Evolutionary conservation across 1,139 yeast genomes (phyloP).

Genomic region (Taphrina wiesneri): DNA sequence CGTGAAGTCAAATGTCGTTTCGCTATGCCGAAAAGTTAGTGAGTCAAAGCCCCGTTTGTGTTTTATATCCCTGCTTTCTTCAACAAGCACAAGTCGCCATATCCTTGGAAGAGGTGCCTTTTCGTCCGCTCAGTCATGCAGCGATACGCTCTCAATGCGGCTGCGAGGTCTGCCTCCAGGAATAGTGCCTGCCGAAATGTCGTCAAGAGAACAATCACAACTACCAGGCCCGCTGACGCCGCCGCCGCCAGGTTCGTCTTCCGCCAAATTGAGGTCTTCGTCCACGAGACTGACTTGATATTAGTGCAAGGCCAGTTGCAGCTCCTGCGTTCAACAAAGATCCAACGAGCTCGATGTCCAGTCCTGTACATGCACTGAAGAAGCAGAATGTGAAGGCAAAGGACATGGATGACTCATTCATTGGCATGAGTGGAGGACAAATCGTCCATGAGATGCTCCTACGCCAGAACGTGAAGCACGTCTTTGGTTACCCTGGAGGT

Average conservation of each 20-base stretch:
- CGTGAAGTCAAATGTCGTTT: neutral
- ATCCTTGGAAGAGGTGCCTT: neutral
- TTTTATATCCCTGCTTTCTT: neutral
- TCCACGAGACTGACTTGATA: neutral
- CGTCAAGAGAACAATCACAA: neutral
- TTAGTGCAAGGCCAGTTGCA: constrained; percentile 37
- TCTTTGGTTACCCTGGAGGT: constrained; percentile 70
- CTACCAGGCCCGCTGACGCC: constrained; percentile 18
- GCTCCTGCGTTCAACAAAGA: constrained; percentile 43
- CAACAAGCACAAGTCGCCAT: neutral
- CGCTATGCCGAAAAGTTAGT: neutral
- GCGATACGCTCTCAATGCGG: constrained; percentile 16
- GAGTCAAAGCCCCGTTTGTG: neutral
- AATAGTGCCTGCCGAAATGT: neutral
- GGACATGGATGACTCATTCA: constrained; percentile 73
- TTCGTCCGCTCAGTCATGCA: neutral
- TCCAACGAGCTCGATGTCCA: constrained; percentile 16
- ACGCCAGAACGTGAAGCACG: constrained; percentile 79
- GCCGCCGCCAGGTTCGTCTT: constrained; percentile 2
- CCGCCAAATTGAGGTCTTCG: neutral
- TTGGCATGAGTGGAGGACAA: constrained; percentile 96
- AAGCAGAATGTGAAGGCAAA: constrained; percentile 21
- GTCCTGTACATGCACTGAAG: constrained; percentile 37
- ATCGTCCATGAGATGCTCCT: constrained; percentile 98
- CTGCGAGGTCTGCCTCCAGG: neutral